Base-by-base conservation (phyloP, 2,329 filamentous ascomycete genomes). In the Bipolaris zeicola region DNA sequence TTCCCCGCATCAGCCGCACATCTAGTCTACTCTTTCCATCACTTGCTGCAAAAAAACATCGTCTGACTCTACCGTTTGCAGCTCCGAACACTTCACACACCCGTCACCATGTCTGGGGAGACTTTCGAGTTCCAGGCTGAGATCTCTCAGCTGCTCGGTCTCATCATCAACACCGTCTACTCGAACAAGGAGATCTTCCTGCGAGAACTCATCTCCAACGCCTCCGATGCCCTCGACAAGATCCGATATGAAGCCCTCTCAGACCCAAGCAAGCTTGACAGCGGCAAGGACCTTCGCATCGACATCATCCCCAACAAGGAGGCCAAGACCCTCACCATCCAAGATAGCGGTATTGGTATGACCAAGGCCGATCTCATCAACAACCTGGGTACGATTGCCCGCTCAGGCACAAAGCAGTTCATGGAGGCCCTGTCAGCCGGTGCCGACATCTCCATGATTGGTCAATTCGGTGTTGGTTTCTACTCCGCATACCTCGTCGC, bases 51-150 rank as follows among this genome's bases (percentile, higher is more conserved):
- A 39, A 50, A 54, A 22, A 47, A 42, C 42, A 14, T 13, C 6
- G 24, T 56, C 60, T 64, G 53, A 61, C 61, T 43, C 49, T 36
- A 36, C 28, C n/a, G 34, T 28, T 42, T 47, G 11, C 55, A 67
- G 63, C 59, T 51, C 59, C 55, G 43, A 52, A 56, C 58, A 61
- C 57, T 34, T 47, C 61, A 60, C 58, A 65, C 54, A 61, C 52
- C 61, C 63, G 62, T 65, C 68, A 90, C 79, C 79, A 96, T 96
- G 91, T 82, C 92, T 81, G 74, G 78, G 69, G 93, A 98, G 86
- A 97, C 93, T 72, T 99, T 99, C 85, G 94, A 98, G 90, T 99
- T 98, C 86, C 95, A 99, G 90, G 95, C 95, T 90, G 95, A 99
- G 91, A 99, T 99, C 80, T 98, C 94, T 90, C 95, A 99, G 91